phyloP scores from a whole-genome alignment of 2,329 filamentous ascomycete genomes.

The Pseudocercospora crystallina region DNA sequence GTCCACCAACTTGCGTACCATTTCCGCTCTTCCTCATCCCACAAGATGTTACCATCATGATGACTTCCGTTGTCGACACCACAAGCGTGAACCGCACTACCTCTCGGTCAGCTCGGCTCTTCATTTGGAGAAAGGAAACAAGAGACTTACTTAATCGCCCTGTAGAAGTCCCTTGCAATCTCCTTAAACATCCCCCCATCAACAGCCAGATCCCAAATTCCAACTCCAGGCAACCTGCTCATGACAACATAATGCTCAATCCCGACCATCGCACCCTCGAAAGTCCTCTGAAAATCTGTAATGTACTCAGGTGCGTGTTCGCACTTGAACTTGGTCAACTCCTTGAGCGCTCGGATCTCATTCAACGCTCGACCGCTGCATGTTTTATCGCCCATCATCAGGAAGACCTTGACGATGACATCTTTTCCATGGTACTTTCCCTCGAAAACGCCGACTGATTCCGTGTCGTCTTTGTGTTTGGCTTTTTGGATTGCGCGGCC shows the following conservation, averaged over 20 bases:
- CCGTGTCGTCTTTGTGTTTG: neutral
- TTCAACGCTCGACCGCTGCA: neutral
- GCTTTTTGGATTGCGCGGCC: neutral
- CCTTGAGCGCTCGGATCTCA: conserved; percentile 5
- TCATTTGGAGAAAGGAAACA: too few species aligned
- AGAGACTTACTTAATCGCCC: too few species aligned
- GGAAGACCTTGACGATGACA: conserved; percentile 7
- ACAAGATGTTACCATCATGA: conserved; percentile 7
- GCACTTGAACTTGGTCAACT: neutral
- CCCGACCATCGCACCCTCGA: neutral
- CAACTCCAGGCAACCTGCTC: conserved; percentile 1
- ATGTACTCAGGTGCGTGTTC: neutral
- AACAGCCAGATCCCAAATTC: neutral
- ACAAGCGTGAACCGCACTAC: conserved; percentile 4
- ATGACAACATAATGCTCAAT: conserved; percentile 6
- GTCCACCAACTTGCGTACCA: neutral
- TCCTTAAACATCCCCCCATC: neutral
- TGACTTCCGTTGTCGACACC: conserved; percentile 13
- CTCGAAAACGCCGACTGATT: neutral
- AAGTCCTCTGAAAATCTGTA: neutral
- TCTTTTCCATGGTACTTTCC: neutral
- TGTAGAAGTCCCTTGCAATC: neutral
- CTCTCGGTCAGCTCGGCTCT: neutral
- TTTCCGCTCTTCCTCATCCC: conserved; percentile 5
- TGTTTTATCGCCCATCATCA: neutral